phyloP scores from a whole-genome alignment of 2,329 filamentous ascomycete species.

The Phaeosphaeriaceae sp. region DNA sequence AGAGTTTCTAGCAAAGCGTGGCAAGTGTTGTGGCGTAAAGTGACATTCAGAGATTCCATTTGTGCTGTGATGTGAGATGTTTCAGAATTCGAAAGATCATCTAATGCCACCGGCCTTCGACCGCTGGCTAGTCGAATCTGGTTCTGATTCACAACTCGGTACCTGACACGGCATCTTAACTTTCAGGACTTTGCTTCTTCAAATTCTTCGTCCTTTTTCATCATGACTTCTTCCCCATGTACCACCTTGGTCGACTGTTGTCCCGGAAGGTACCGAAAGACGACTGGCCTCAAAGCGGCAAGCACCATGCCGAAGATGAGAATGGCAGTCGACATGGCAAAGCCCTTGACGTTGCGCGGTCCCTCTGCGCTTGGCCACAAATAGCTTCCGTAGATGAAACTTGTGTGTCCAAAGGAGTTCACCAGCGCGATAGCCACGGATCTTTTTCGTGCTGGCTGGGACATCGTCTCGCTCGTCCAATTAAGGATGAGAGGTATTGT shows the following conservation, averaged over 20 bases:
- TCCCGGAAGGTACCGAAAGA: background rate
- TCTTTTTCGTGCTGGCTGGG: slow-evolving; percentile 10
- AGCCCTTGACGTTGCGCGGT: slow-evolving; percentile 5
- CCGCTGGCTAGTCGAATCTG: background rate
- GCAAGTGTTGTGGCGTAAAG: too few relatives aligned
- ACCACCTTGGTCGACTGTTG: background rate
- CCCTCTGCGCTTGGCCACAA: slow-evolving; percentile 7
- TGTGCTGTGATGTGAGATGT: too few relatives aligned
- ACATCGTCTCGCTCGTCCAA: background rate
- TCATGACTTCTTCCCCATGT: background rate
- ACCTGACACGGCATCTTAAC: background rate
- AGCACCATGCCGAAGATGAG: slow-evolving; percentile 1
- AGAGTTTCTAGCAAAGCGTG: too few relatives aligned
- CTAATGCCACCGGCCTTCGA: background rate
- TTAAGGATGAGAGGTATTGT: slow-evolving; percentile 33
- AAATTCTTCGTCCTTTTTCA: background rate
- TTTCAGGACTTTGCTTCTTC: background rate
- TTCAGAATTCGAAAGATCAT: background rate
- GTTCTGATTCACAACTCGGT: background rate
- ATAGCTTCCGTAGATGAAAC: slow-evolving; percentile 11
- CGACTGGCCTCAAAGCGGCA: slow-evolving; percentile 5
- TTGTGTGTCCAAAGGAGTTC: slow-evolving; percentile 8
- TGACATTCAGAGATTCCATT: too few relatives aligned
- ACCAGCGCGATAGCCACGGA: slow-evolving; percentile 9
- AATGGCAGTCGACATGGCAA: slow-evolving; percentile 5